A percentile compares a stretch with the other conserved stretches of the same genome.
Evolutionary conservation across 2,329 filamentous ascomycete species (phyloP).

Genomic region (Xylariaceae sp.): DNA sequence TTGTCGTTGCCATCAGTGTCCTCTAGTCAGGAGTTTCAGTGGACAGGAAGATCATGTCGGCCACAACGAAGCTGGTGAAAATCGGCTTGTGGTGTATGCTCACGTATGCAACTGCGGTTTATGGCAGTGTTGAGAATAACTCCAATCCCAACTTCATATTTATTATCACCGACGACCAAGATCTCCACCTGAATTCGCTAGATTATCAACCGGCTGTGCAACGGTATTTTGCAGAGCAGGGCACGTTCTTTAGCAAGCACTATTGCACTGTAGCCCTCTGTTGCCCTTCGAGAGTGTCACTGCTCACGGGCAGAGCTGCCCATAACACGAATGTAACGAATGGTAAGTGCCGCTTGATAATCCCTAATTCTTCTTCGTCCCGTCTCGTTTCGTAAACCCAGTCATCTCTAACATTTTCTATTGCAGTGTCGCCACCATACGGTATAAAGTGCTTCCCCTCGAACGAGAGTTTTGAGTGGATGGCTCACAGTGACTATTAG

Average conservation of each 20-base stretch:
- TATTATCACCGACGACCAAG: constrained; percentile 66
- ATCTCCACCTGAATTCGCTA: constrained; percentile 58
- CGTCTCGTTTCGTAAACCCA: no score
- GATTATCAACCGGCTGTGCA: constrained; percentile 56
- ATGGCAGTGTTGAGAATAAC: no score
- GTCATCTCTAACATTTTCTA: no score
- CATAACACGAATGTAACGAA: constrained; percentile 67
- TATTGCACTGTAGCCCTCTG: constrained; percentile 63
- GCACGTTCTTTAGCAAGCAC: constrained; percentile 59
- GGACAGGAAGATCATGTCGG: no score
- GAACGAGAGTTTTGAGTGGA: no score
- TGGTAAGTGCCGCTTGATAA: no score
- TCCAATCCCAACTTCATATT: constrained; percentile 65
- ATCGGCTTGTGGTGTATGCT: no score
- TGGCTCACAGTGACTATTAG: constrained; percentile 21
- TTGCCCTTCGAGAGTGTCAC: constrained; percentile 61
- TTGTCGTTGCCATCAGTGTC: no score
- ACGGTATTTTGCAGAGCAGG: constrained; percentile 56
- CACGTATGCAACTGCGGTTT: no score
- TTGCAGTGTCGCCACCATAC: constrained; percentile 57
- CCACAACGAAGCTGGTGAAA: no score
- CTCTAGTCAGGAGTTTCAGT: no score
- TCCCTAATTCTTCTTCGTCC: no score
- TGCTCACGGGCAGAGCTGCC: constrained; percentile 59
- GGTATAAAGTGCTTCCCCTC: constrained; percentile 43